A percentile compares a stretch with the other conserved stretches of the same genome.
phyloP scores from a whole-genome alignment of 805 yeast species.

The Hanseniaspora lindneri region DNA sequence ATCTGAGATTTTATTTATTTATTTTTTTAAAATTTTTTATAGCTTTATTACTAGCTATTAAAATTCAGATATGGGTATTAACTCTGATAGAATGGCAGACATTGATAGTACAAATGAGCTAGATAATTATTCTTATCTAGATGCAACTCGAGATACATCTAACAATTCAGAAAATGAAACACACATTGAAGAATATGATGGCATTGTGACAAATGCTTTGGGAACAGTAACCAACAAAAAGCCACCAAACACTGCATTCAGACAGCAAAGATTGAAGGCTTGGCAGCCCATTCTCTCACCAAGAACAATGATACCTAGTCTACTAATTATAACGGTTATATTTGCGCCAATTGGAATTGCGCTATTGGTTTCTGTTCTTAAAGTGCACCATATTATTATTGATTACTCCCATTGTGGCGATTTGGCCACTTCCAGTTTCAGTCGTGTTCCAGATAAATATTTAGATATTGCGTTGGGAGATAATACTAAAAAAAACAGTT shows the following conservation, averaged over 20 bases:
- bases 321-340: conserved; percentile 59
- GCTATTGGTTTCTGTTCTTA: conserved; percentile 61
- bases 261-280: conserved; percentile 55
- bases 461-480: conserved; percentile 48
- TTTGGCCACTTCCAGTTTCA: conserved; percentile 36
- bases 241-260: conserved; percentile 65
- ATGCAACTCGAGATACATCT: background rate
- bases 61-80: too few relatives aligned
- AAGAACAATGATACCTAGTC: conserved; percentile 73
- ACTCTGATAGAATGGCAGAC: too few relatives aligned
- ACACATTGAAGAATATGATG: background rate
- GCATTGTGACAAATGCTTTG: background rate
- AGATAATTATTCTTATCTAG: background rate
- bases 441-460: conserved; percentile 48
- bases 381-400: conserved; percentile 61
- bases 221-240: conserved; percentile 25
- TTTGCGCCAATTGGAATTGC: conserved; percentile 90
- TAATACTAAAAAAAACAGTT: conserved; percentile 20
- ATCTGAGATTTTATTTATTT: too few relatives aligned
- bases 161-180: background rate
- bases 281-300: conserved; percentile 87
- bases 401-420: conserved; percentile 63
- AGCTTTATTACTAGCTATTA: too few relatives aligned
- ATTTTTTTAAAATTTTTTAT: too few relatives aligned
- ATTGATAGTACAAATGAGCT: background rate